phyloP scores from a whole-genome alignment of 2,329 filamentous ascomycete genomes.

The Leptoxyphium fumago region DNA sequence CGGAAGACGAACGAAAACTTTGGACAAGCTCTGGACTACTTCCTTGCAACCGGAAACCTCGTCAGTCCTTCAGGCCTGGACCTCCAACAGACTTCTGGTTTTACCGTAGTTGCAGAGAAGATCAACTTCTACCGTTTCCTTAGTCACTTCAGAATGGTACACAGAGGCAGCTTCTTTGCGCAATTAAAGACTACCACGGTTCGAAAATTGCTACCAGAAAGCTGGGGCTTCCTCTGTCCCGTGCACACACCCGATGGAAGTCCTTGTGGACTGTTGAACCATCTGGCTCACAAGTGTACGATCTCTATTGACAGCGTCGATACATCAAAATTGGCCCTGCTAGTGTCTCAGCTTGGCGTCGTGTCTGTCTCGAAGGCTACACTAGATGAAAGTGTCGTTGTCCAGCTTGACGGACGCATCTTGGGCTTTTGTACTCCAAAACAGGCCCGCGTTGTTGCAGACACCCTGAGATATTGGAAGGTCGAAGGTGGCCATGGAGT shows the following conservation, averaged over 20 bases:
- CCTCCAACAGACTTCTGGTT: constrained; percentile 85
- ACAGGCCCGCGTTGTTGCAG: constrained; percentile 66
- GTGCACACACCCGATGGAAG: constrained; percentile 95
- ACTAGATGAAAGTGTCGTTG: constrained; percentile 67
- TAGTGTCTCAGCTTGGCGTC: constrained; percentile 68
- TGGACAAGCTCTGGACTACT: constrained; percentile 79
- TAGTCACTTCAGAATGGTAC: constrained; percentile 97
- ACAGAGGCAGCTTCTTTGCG: constrained; percentile 97
- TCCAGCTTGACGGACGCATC: constrained; percentile 81
- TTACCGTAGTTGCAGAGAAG: constrained; percentile 94
- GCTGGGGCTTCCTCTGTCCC: constrained; percentile 94
- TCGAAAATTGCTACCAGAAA: constrained; percentile 85
- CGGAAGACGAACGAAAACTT: constrained; percentile 75
- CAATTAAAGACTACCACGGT: constrained; percentile 95
- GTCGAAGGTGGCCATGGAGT: constrained; percentile 72
- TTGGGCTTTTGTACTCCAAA: constrained; percentile 81
- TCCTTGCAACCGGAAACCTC: constrained; percentile 88
- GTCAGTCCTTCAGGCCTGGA: constrained; percentile 84
- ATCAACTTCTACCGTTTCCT: constrained; percentile 98
- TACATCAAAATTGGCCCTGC: constrained; percentile 55
- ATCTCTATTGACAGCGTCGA: constrained; percentile 66
- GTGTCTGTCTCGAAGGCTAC: constrained; percentile 61
- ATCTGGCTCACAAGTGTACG: constrained; percentile 87
- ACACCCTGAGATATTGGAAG: constrained; percentile 89
- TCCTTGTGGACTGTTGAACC: constrained; percentile 87